Evolutionary conservation across 352 stramenopile genomes (phyloP).

Genomic region (Phytophthora foliorum): DNA sequence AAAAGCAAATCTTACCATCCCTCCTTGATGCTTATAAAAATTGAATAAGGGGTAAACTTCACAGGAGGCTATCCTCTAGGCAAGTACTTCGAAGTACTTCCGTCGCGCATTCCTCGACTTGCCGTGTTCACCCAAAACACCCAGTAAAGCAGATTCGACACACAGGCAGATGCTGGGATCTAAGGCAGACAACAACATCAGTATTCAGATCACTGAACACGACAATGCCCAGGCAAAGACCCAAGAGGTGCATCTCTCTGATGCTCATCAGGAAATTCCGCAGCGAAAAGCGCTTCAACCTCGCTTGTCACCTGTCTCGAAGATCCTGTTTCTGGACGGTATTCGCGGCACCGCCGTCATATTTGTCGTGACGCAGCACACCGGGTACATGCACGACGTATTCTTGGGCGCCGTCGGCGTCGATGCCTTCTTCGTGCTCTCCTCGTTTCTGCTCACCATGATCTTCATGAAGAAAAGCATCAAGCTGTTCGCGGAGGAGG

Average conservation of each 20-base stretch:
- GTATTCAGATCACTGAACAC: no score
- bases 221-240: no score
- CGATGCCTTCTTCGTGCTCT: conserved; percentile 28
- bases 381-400: conserved; percentile 6
- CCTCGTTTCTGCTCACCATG: conserved; percentile 26
- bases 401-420: conserved; percentile 14
- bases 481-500: conserved; percentile 10
- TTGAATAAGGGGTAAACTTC: no score
- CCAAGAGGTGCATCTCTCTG: no score
- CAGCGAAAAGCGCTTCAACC: no score
- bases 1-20: conserved; percentile 1
- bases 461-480: conserved; percentile 34
- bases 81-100: background rate
- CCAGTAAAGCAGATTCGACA: background rate
- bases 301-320: conserved; percentile 1
- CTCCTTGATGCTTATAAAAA: background rate
- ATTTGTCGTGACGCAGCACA: conserved; percentile 14
- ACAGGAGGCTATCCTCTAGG: background rate
- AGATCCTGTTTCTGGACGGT: conserved; percentile 19
- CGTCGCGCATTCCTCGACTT: conserved; percentile 10
- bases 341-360: conserved; percentile 5
- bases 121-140: background rate
- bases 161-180: background rate
- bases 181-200: no score
- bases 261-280: no score